Conservation (phyloP, 345 rosid genomes). For the Heritiera fomes region DNA sequence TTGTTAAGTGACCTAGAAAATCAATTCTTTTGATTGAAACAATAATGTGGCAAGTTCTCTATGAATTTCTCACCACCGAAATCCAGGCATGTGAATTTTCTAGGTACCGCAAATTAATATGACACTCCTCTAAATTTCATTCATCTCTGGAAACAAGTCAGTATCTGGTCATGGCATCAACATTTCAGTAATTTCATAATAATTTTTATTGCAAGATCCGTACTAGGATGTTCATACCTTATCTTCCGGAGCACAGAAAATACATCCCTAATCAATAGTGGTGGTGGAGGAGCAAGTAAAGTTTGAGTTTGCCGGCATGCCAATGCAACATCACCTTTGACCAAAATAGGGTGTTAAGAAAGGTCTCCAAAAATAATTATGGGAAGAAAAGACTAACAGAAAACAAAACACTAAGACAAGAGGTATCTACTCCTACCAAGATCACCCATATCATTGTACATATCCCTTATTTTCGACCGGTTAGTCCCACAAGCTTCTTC, state of each 20-base stretch:
- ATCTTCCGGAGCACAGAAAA: conserved; percentile 64
- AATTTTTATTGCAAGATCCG: conserved; percentile 10
- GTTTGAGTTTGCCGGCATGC: conserved; percentile 78
- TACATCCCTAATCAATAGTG: conserved; percentile 69
- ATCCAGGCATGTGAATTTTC: not conserved
- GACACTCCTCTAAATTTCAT: not conserved
- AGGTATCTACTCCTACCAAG: conserved; percentile 56
- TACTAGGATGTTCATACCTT: conserved; percentile 50
- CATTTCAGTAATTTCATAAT: not conserved
- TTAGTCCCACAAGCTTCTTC: conserved; percentile 88
- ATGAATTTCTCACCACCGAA: not conserved
- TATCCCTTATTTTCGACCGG: conserved; percentile 65
- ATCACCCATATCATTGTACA: conserved; percentile 80
- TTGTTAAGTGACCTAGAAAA: not conserved
- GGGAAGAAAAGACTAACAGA: not conserved
- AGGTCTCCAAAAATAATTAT: not conserved
- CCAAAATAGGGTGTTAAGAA: conserved; percentile 23
- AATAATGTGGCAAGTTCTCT: not conserved
- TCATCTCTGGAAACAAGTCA: not conserved
- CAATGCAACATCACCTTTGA: conserved; percentile 90
- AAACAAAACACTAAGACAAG: conserved; percentile 3
- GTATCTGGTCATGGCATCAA: conserved; percentile 16
- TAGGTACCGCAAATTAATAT: not conserved
- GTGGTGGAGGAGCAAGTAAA: conserved; percentile 73
- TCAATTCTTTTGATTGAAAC: not conserved